phyloP scores from a whole-genome alignment of 2,329 filamentous ascomycete genomes.

The Pseudogymnoascus sp. region DNA sequence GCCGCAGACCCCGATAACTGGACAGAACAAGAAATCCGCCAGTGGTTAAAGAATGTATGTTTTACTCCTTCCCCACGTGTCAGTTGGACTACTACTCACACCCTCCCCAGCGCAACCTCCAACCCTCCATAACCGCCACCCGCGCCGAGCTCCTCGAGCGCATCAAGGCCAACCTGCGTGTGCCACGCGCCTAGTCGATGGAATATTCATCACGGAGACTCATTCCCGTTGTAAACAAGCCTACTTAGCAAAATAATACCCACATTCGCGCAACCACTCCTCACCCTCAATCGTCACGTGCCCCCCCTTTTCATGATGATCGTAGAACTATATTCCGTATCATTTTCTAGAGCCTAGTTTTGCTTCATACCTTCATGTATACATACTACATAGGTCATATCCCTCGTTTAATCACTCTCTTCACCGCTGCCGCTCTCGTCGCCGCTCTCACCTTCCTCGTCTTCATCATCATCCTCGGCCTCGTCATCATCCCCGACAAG shows the following conservation, averaged over 20 bases:
- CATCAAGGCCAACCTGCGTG: slow-evolving; percentile 59
- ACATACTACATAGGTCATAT: not conserved
- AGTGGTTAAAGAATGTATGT: slow-evolving; percentile 74
- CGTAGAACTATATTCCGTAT: too few relatives aligned
- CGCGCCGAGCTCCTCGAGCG: slow-evolving; percentile 58
- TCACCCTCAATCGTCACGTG: not conserved
- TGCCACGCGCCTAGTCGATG: slow-evolving; percentile 22
- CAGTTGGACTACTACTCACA: not conserved
- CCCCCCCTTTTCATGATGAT: not conserved
- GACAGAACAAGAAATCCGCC: slow-evolving; percentile 70
- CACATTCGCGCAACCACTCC: not conserved
- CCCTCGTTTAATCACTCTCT: not conserved
- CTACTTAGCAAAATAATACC: slow-evolving; percentile 3
- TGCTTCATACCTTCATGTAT: not conserved
- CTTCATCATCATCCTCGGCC: slow-evolving; percentile 31
- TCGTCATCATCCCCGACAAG: slow-evolving; percentile 56
- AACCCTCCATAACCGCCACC: slow-evolving; percentile 50
- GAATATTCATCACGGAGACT: not conserved
- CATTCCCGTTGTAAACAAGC: not conserved
- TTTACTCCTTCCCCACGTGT: not conserved
- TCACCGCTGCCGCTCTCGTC: slow-evolving; percentile 13
- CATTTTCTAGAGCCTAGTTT: not conserved
- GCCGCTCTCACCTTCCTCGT: slow-evolving; percentile 18
- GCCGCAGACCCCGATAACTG: slow-evolving; percentile 55
- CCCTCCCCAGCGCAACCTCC: slow-evolving; percentile 48